Base-by-base conservation (phyloP, 352 stramenopile genomes). In the Phytophthora boehmeriae region DNA sequence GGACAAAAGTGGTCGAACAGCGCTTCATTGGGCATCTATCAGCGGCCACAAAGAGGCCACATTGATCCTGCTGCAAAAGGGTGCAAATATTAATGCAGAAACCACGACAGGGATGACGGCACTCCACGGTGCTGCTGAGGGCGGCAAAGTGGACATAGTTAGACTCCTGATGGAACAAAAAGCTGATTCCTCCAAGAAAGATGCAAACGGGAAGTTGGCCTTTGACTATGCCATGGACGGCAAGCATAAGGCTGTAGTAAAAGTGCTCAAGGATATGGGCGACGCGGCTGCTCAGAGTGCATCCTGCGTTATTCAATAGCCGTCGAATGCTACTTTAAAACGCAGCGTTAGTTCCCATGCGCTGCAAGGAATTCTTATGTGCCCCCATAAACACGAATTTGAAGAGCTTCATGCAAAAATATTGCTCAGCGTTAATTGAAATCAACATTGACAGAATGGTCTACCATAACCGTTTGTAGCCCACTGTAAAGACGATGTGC, bases 161-260 rank as follows among this genome's bases (percentile, higher is more conserved):
- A 88, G 88, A 66, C 73, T 97, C 19, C 67, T 98, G 32, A 97
- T 98, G 86, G 85, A 97, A 55, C 75, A 90, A 51, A 95, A 95
- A 69, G 89, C 83, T 51, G 86, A 97, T 71, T 95, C 86, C 19
- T 68, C 76, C 39, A 90, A 93, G 67, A 95, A 96, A 59, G 92
- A 98, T 63, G 71, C 83, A 10, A 94, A 95, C 49, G 92, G 86
- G 19, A 98, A 98, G 63, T 88, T 95, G 20, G 73, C 92, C 27
- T 98, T 96, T 58, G 91, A 98, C 59, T 91, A 97, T 54, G 92
- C 92, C 22, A 93, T 97, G 75, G 89, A 92, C 51, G 89, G 90
- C 57, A 97, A 98, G 52, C 90, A 98, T 76, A 97, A 95, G 60
- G 83, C 86, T 39, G 88, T 97, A 23, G 79, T 95, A 58, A 97